phyloP scores from a whole-genome alignment of 2,329 filamentous ascomycete genomes.

The Lasiodiplodia gonubiensis region DNA sequence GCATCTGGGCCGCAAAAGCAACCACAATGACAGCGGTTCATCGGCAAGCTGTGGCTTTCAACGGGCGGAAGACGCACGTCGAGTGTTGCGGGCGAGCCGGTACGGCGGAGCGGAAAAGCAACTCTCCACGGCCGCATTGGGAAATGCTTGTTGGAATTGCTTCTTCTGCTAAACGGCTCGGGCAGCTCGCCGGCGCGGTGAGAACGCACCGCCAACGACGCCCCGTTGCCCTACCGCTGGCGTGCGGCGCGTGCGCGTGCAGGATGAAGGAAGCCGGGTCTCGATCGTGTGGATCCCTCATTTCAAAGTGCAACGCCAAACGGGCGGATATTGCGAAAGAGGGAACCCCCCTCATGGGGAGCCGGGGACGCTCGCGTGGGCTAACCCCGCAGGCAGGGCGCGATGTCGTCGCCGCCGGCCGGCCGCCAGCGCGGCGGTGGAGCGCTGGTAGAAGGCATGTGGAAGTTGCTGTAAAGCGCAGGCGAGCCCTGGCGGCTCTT shows the following conservation, averaged over 20 bases:
- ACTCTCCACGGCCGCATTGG: conserved; percentile 4
- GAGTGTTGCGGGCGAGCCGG: conserved; percentile 14
- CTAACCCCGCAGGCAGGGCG: conserved; percentile 21
- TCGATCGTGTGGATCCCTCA: conserved; percentile 25
- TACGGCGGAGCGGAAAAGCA: conserved; percentile 14
- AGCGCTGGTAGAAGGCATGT: conserved; percentile 16
- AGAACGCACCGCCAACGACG: neutral
- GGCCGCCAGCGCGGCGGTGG: neutral
- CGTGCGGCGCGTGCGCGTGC: conserved; percentile 9
- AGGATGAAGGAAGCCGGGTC: conserved; percentile 13
- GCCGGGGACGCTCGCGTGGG: conserved; percentile 17
- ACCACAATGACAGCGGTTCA: conserved; percentile 1
- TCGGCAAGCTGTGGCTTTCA: conserved; percentile 13
- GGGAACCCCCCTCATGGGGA: conserved; percentile 19
- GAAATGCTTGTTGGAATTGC: neutral
- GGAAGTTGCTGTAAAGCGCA: conserved; percentile 23
- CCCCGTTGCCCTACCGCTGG: neutral
- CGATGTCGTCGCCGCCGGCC: neutral
- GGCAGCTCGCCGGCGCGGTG: neutral
- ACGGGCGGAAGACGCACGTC: conserved; percentile 3
- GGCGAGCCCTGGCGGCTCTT: conserved; percentile 18
- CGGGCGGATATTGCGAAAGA: conserved; percentile 24
- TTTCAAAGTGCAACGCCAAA: conserved; percentile 20
- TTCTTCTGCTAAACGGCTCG: conserved; percentile 13
- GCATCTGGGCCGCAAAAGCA: conserved; percentile 13